Percentiles rank a stretch among this genome's conserved stretches.
Conservation (phyloP, 306 rosid genomes). For the Arachis stenosperma region DNA sequence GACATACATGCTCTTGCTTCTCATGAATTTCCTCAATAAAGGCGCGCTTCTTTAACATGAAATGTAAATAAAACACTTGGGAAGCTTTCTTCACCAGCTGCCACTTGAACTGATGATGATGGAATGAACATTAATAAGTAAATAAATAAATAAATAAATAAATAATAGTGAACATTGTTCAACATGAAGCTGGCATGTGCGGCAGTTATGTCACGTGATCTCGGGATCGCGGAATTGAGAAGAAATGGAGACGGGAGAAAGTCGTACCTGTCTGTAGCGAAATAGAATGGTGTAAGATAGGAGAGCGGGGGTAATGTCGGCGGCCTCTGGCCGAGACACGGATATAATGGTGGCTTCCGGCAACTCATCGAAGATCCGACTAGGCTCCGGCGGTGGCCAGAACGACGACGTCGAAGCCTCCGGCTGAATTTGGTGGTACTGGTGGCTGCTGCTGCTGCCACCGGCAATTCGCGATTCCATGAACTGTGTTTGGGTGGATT, state of each 20-base stretch:
- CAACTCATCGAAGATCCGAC: constrained; percentile 83
- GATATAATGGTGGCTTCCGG: constrained; percentile 79
- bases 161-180: neutral
- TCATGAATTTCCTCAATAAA: constrained; percentile 91
- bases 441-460: too few relatives aligned
- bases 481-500: neutral
- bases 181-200: neutral
- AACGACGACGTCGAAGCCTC: constrained; percentile 57
- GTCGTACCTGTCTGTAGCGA: constrained; percentile 75
- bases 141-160: neutral
- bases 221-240: neutral
- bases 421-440: constrained; percentile 68
- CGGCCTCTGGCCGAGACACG: constrained; percentile 95
- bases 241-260: neutral
- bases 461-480: constrained; percentile 47
- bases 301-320: constrained; percentile 90
- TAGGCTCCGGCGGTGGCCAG: constrained; percentile 47
- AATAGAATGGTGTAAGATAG: constrained; percentile 85
- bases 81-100: constrained; percentile 89
- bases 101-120: constrained; percentile 81
- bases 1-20: constrained; percentile 95
- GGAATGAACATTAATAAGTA: constrained; percentile 37
- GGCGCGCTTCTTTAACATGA: constrained; percentile 85
- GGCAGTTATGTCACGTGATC: constrained; percentile 17
- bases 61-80: constrained; percentile 90